Evolutionary conservation across 108 stramenopile species (phyloP).

Genomic region (Stephanodiscus triporus): DNA sequence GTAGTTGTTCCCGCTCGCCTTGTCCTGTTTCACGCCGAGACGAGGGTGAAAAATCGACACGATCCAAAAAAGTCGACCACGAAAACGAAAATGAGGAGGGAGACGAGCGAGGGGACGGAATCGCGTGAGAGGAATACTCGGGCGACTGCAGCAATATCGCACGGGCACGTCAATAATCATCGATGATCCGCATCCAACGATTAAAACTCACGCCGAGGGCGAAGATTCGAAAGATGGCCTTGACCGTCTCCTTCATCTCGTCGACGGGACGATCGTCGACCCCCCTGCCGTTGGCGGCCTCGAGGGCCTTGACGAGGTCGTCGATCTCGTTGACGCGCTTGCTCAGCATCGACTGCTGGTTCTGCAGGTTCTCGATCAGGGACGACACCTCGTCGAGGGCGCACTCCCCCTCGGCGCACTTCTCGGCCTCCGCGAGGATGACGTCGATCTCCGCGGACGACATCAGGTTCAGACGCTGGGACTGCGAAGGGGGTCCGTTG

Average conservation of each 20-base stretch:
- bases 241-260: slow-evolving; percentile 79
- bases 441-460: slow-evolving; percentile 60
- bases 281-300: slow-evolving; percentile 39
- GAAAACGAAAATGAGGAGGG: background rate
- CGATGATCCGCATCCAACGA: too few species aligned
- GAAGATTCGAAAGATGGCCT: slow-evolving; percentile 82
- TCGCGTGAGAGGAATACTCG: too few species aligned
- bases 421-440: slow-evolving; percentile 58
- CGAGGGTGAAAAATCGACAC: too few species aligned
- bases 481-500: too few species aligned
- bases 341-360: slow-evolving; percentile 58
- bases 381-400: slow-evolving; percentile 75
- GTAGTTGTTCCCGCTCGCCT: slow-evolving; percentile 80
- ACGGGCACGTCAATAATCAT: background rate
- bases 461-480: slow-evolving; percentile 49
- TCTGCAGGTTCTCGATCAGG: slow-evolving; percentile 59
- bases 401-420: slow-evolving; percentile 73
- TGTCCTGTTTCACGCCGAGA: too few species aligned
- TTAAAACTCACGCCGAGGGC: slow-evolving; percentile 54
- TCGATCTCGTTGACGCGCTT: slow-evolving; percentile 57
- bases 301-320: slow-evolving; percentile 37
- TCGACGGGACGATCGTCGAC: slow-evolving; percentile 60
- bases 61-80: too few species aligned
- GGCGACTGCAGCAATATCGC: background rate
- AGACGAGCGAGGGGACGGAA: background rate